Conservation (phyloP, 1,284 basidiomycete species). For the Pseudozyma pruni region DNA sequence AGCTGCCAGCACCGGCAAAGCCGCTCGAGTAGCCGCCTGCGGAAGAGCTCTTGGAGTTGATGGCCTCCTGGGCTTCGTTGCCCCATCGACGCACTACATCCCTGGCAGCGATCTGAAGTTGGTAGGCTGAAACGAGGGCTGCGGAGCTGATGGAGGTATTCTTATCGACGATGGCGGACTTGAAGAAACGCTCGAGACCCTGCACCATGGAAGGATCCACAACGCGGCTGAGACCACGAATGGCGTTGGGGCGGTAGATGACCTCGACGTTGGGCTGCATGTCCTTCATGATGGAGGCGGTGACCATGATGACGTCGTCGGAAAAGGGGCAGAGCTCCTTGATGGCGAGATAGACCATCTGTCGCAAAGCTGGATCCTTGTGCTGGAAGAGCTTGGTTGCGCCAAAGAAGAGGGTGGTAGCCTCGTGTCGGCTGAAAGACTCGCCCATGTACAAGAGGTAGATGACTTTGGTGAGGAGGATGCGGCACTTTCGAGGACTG, state of each 20-base stretch:
- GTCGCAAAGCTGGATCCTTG: conserved; percentile 95
- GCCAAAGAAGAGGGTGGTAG: conserved; percentile 97
- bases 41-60: conserved; percentile 72
- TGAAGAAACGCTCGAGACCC: conserved; percentile 98
- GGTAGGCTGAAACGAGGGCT: conserved; percentile 95
- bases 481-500: conserved; percentile 85
- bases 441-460: conserved; percentile 97
- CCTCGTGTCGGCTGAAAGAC: conserved; percentile 93
- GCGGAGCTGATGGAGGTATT: conserved; percentile 95
- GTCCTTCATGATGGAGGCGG: conserved; percentile 99
- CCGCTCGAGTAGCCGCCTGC: conserved; percentile 47
- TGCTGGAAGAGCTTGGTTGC: conserved; percentile 99
- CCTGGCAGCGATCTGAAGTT: conserved; percentile 90
- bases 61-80: conserved; percentile 96
- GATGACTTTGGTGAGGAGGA: conserved; percentile 93
- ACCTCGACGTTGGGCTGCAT: conserved; percentile 99
- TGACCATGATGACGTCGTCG: conserved; percentile 98
- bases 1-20: conserved; percentile 71
- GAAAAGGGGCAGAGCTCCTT: conserved; percentile 96
- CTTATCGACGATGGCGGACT: conserved; percentile 97
- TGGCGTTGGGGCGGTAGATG: conserved; percentile 97
- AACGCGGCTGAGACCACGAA: conserved; percentile 93
- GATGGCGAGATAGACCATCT: conserved; percentile 98
- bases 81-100: conserved; percentile 90
- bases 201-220: conserved; percentile 98